phyloP scores from a whole-genome alignment of 129 eudicot species.

The Mikania micrantha region DNA sequence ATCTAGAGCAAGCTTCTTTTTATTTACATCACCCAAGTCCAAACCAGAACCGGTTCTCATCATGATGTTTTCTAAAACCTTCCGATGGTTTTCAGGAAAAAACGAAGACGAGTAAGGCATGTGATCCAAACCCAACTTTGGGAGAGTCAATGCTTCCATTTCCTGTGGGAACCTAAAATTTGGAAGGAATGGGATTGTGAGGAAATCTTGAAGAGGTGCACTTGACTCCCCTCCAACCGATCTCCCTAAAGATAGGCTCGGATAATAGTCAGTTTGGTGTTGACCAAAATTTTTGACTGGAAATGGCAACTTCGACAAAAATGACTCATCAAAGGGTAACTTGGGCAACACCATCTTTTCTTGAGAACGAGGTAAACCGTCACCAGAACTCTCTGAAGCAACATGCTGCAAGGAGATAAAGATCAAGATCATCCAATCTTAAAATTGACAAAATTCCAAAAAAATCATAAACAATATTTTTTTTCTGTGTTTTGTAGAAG shows the following conservation, averaged over 20 bases:
- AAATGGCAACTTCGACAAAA: conserved; percentile 48
- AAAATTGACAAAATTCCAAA: not conserved
- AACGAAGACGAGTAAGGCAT: conserved; percentile 46
- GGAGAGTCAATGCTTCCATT: conserved; percentile 41
- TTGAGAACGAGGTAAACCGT: conserved; percentile 32
- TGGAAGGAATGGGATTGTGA: conserved; percentile 55
- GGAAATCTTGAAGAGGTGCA: conserved; percentile 25
- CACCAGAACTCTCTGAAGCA: conserved; percentile 33
- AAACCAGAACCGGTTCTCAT: conserved; percentile 61
- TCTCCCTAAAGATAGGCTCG: conserved; percentile 60
- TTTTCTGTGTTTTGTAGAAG: not conserved
- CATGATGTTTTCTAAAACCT: conserved; percentile 80
- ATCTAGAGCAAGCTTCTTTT: conserved; percentile 46
- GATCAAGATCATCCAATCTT: conserved; percentile 4
- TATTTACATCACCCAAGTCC: conserved; percentile 44
- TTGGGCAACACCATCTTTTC: conserved; percentile 54
- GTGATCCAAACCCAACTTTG: conserved; percentile 48
- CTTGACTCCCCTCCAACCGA: conserved; percentile 34
- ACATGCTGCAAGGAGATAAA: conserved; percentile 55
- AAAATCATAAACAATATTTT: not conserved
- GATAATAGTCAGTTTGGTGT: conserved; percentile 50
- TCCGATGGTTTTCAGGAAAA: conserved; percentile 77
- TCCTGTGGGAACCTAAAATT: conserved; percentile 55
- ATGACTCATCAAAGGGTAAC: conserved; percentile 57
- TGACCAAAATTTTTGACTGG: conserved; percentile 37